These are phyloP conservation scores for Neospora caninum DNA, from an alignment of 169 alveolate genomes.

Conservation along the genomic window DNA sequence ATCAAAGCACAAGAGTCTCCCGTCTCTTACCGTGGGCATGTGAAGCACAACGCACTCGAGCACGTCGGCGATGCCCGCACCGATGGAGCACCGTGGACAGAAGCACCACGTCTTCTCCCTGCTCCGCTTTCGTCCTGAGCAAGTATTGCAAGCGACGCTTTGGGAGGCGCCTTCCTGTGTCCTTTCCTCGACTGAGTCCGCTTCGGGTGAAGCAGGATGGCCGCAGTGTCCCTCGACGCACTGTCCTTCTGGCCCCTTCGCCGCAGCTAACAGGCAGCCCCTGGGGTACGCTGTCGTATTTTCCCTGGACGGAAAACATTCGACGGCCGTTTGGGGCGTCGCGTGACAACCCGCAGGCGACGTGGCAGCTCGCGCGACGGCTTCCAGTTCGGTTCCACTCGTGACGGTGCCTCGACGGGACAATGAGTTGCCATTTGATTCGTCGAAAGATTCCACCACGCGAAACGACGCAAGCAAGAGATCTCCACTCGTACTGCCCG, in stretches of 20 bases:
- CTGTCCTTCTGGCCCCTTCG: no score
- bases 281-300: no score
- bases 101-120: not conserved
- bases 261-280: no score
- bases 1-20: not conserved
- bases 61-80: not conserved
- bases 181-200: no score
- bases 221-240: no score
- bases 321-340: no score
- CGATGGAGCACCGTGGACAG: not conserved
- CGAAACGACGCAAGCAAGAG: not conserved
- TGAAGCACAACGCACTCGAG: not conserved
- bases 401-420: not conserved
- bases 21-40: slow-evolving; percentile 6
- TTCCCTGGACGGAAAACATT: no score
- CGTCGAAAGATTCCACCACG: not conserved
- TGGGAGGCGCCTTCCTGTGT: no score
- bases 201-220: no score
- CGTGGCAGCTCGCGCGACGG: not conserved
- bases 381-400: not conserved
- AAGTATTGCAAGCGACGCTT: no score
- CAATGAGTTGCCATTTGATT: not conserved
- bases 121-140: not conserved
- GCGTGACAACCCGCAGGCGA: no score
- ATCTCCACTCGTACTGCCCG: not conserved